A percentile compares a stretch with the other conserved stretches of the same genome.
Evolutionary conservation across 768 basidiomycete genomes (phyloP).

Genomic region (Naganishia antarctica): DNA sequence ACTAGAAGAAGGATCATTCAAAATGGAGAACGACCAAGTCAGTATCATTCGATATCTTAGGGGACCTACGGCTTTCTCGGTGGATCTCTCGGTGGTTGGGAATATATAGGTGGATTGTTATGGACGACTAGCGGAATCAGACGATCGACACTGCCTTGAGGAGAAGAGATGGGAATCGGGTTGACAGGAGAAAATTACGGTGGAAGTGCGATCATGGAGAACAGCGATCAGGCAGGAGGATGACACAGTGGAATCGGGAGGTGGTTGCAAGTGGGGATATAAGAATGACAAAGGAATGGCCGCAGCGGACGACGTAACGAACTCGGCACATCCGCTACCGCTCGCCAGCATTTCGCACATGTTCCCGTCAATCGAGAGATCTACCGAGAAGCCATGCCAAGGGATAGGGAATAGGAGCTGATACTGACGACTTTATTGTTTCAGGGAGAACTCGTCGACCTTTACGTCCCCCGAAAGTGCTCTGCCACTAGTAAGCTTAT

Average conservation of each 20-base stretch:
- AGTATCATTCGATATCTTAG: background rate
- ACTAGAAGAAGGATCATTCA: conserved; percentile 22
- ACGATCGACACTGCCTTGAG: no score
- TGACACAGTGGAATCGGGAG: no score
- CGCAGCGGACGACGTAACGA: background rate
- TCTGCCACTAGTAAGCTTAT: conserved; percentile 80
- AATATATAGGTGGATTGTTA: background rate
- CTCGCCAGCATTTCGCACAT: no score
- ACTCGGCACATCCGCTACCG: no score
- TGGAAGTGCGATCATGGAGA: no score
- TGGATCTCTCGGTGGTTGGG: background rate
- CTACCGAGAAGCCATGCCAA: background rate
- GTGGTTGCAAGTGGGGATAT: no score
- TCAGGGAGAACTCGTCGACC: conserved; percentile 97
- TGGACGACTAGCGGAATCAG: background rate
- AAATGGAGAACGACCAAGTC: conserved; percentile 32
- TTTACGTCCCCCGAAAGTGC: conserved; percentile 99
- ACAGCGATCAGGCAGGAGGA: no score
- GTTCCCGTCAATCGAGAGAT: background rate
- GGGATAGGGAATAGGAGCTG: conserved; percentile 12
- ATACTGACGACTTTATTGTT: conserved; percentile 31
- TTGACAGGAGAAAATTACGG: no score
- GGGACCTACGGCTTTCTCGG: background rate
- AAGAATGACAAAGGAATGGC: background rate
- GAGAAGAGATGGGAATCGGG: no score